Evolutionary conservation across 306 rosid species (phyloP), one percentile per base, ranked within the genome.

Genomic region (Alnus rubra): DNA sequence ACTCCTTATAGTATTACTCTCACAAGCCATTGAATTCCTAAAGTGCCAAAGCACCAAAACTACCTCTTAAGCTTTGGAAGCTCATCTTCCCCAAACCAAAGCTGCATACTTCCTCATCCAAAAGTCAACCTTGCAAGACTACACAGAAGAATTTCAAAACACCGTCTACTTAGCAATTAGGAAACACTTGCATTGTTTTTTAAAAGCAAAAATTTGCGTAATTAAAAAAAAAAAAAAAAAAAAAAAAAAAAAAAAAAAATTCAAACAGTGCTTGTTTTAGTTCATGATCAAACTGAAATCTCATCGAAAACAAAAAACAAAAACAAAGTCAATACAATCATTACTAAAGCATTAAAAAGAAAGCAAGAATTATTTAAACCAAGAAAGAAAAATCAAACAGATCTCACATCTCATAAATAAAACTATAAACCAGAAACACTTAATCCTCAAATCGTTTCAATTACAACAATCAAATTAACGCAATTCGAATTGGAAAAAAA

Each of bases 81-180:
- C 28, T 42, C 72, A 42, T 68, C 23, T 68, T 39, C 51, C 52
- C 28, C 72, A 39, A 77, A 55, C 33, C 28, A 28, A 77, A 53
- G 69, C 77, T 18, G 42, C 79, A 58, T 75, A 78, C 69, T 82
- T 77, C 12, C 60, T 19, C 49, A 65, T 18, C 39, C 33, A 31
- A 62, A 62, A 74, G 69, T 71, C 54, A 68, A 68, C 31, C 50
- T 42, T 68, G 75, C 28, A 77, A 74, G 63, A 77, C 50, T 64
- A 73, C 71, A 79, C 71, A 60, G 80, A 74, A 78, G 79, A 82
- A 73, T 81, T 74, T 79, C 73, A 75, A 79, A 74, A 54, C 67
- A 71, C 64, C 48, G 71, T 44, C 37, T 16, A 69, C 59, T 68
- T 47, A 69, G 39, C 19, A 51, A 31, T 73, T 58, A 58, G 62